Evolutionary conservation across 345 rosid genomes (phyloP).

Genomic region (Gossypium stocksii): DNA sequence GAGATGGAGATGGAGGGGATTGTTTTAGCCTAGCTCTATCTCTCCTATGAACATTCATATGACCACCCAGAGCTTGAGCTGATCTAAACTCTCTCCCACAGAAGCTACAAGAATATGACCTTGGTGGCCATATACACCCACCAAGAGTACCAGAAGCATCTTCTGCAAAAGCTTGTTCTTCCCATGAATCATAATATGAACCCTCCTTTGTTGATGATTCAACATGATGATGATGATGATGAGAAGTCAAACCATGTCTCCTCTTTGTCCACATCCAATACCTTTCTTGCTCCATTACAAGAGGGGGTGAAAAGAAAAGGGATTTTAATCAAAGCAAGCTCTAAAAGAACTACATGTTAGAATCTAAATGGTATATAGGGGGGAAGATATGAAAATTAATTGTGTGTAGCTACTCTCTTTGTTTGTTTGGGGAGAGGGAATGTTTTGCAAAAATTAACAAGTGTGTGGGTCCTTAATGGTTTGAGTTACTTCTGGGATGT

Average conservation of each 20-base stretch:
- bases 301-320: background rate
- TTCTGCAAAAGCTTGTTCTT: constrained; percentile 83
- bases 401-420: constrained; percentile 25
- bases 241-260: constrained; percentile 34
- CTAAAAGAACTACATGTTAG: background rate
- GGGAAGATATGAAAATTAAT: constrained; percentile 30
- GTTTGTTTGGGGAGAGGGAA: constrained; percentile 11
- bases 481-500: constrained; percentile 14
- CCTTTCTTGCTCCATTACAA: constrained; percentile 34
- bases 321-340: background rate
- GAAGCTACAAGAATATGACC: constrained; percentile 80
- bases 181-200: constrained; percentile 67
- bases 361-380: background rate
- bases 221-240: constrained; percentile 28
- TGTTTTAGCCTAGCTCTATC: constrained; percentile 86
- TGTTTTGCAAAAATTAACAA: constrained; percentile 10
- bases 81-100: constrained; percentile 81
- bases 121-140: constrained; percentile 83
- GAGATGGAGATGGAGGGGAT: constrained; percentile 27
- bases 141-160: constrained; percentile 60
- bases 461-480: constrained; percentile 15
- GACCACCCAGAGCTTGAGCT: constrained; percentile 95
- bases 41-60: constrained; percentile 71
- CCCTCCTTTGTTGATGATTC: constrained; percentile 12
- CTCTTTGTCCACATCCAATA: constrained; percentile 51